These are phyloP conservation scores for Cadophora malorum DNA, from an alignment of 2,329 filamentous ascomycete species.

Conservation along the genomic window DNA sequence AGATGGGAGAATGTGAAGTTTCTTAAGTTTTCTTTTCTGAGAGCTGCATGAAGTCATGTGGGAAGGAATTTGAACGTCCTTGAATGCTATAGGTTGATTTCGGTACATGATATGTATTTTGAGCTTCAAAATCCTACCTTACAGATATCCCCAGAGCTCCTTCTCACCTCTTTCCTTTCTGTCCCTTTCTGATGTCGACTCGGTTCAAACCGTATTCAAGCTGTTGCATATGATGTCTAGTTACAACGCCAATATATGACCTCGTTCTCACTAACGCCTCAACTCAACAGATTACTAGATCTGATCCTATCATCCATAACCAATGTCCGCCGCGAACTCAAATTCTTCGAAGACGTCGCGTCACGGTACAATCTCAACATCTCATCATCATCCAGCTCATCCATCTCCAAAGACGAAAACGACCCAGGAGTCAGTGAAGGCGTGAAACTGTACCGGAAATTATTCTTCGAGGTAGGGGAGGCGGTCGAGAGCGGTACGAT, in stretches of 20 bases:
- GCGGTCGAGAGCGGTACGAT: background rate
- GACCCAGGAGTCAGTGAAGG: slow-evolving; percentile 42
- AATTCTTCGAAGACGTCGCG: slow-evolving; percentile 71
- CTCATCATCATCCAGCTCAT: background rate
- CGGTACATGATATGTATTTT: background rate
- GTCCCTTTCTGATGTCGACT: background rate
- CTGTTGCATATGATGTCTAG: background rate
- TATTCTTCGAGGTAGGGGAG: slow-evolving; percentile 54
- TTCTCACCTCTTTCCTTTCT: background rate
- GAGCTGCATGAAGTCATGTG: background rate
- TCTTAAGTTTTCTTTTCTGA: background rate
- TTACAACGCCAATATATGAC: too few relatives aligned
- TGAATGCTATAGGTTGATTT: background rate
- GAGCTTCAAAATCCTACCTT: background rate
- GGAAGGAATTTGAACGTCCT: background rate
- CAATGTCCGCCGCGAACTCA: slow-evolving; percentile 71
- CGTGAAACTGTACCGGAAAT: slow-evolving; percentile 49
- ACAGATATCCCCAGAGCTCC: background rate
- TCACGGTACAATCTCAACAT: slow-evolving; percentile 63
- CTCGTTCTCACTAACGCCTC: background rate
- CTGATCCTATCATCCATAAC: slow-evolving; percentile 69
- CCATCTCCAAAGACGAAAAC: background rate
- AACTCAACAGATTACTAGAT: slow-evolving; percentile 56
- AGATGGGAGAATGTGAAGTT: background rate
- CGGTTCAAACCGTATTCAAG: background rate